Percentiles rank a stretch among this genome's conserved stretches.
These are phyloP conservation scores for Pichia exigua DNA, from an alignment of 805 yeast species.

Conservation along the genomic window DNA sequence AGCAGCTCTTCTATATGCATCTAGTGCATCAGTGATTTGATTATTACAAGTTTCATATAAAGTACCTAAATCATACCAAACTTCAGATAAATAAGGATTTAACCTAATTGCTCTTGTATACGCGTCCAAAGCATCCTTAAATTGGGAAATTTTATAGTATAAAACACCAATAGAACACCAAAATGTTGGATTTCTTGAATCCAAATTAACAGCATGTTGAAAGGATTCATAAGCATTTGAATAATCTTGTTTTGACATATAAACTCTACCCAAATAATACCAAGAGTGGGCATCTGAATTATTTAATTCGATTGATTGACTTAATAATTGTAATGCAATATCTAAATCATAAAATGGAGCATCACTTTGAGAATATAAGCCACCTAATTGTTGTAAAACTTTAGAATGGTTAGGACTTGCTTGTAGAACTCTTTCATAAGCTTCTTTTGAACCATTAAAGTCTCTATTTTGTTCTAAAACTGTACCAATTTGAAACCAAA, in stretches of 20 bases:
- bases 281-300: constrained; percentile 90
- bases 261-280: constrained; percentile 95
- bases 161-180: constrained; percentile 96
- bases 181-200: constrained; percentile 93
- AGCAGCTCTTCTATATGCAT: constrained; percentile 95
- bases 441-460: constrained; percentile 86
- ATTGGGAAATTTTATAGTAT: constrained; percentile 93
- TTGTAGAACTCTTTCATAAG: constrained; percentile 84
- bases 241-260: constrained; percentile 92
- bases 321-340: constrained; percentile 69
- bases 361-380: constrained; percentile 75
- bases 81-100: constrained; percentile 94
- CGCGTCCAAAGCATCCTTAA: constrained; percentile 94
- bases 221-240: constrained; percentile 96
- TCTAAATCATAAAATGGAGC: constrained; percentile 73
- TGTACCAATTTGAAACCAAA: constrained; percentile 97
- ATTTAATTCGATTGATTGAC: constrained; percentile 86
- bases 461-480: constrained; percentile 92
- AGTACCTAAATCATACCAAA: constrained; percentile 98
- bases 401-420: constrained; percentile 93
- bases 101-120: constrained; percentile 93
- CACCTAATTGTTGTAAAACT: constrained; percentile 92
- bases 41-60: constrained; percentile 95
- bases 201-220: constrained; percentile 97
- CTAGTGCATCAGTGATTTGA: constrained; percentile 89